Percentiles rank a stretch among this genome's conserved stretches.
Evolutionary conservation across 2,329 filamentous ascomycete species (phyloP).

Genomic region (Trichophyton benhamiae): DNA sequence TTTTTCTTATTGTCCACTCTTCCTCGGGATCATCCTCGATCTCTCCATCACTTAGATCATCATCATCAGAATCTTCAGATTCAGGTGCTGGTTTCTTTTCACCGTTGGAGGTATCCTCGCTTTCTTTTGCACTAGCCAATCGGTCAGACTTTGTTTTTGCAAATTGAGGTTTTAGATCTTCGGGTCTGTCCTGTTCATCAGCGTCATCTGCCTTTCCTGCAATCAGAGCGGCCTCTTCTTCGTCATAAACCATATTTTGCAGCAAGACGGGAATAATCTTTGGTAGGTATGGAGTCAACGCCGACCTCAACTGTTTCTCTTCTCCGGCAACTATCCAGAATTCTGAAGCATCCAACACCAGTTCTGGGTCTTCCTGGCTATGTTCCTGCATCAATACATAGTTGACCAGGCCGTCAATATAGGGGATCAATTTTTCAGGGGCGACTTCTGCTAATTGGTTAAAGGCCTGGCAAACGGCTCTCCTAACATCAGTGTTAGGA

Average conservation of each 20-base stretch:
- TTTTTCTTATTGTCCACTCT: slow-evolving; percentile 90
- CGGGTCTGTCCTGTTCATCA: slow-evolving; percentile 73
- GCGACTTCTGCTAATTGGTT: slow-evolving; percentile 82
- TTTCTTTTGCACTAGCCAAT: slow-evolving; percentile 40
- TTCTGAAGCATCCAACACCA: slow-evolving; percentile 88
- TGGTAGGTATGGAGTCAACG: slow-evolving; percentile 62
- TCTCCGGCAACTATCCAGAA: slow-evolving; percentile 95
- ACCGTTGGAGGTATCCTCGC: slow-evolving; percentile 28
- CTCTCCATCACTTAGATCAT: slow-evolving; percentile 78
- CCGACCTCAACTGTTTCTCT: slow-evolving; percentile 64
- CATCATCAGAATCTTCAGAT: slow-evolving; percentile 49
- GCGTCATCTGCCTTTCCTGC: slow-evolving; percentile 81
- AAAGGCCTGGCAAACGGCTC: slow-evolving; percentile 87
- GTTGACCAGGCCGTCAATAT: slow-evolving; percentile 76
- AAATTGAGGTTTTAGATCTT: slow-evolving; percentile 89
- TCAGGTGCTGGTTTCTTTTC: slow-evolving; percentile 40
- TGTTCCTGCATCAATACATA: slow-evolving; percentile 88
- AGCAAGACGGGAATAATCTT: slow-evolving; percentile 85
- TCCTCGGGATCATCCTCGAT: slow-evolving; percentile 69
- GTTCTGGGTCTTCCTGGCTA: slow-evolving; percentile 66
- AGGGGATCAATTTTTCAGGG: slow-evolving; percentile 79
- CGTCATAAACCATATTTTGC: slow-evolving; percentile 90
- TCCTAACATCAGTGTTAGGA: slow-evolving; percentile 64
- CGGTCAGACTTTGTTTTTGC: slow-evolving; percentile 57
- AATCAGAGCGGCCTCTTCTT: slow-evolving; percentile 78